Percentiles rank a stretch among this genome's conserved stretches.
Conservation (phyloP, 2,329 filamentous ascomycete genomes). For the Pseudogymnoascus verrucosus region DNA sequence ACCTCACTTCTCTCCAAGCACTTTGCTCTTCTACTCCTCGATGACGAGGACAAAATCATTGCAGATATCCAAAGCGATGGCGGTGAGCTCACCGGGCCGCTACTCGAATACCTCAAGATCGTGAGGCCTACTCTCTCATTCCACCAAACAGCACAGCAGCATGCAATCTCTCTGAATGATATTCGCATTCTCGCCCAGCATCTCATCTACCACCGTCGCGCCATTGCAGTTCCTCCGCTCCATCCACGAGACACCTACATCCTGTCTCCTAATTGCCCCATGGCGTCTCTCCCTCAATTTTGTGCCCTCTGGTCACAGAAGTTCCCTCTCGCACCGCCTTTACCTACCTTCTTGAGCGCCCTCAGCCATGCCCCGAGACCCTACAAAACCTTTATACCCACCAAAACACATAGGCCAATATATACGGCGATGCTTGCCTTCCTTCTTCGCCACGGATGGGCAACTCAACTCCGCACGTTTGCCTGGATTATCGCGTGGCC, state of each 20-base stretch:
- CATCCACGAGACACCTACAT: constrained; percentile 88
- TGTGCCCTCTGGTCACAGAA: constrained; percentile 63
- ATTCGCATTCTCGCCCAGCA: constrained; percentile 85
- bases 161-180: constrained; percentile 67
- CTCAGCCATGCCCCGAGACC: constrained; percentile 73
- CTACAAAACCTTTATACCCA: constrained; percentile 78
- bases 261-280: constrained; percentile 80
- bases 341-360: constrained; percentile 80
- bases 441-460: constrained; percentile 88
- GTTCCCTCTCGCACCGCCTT: constrained; percentile 74
- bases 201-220: constrained; percentile 92
- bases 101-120: constrained; percentile 74
- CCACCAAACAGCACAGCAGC: constrained; percentile 61
- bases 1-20: constrained; percentile 70
- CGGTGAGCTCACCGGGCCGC: constrained; percentile 65
- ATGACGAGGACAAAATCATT: constrained; percentile 67
- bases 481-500: constrained; percentile 79
- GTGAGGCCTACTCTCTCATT: constrained; percentile 63
- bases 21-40: constrained; percentile 76
- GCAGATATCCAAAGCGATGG: constrained; percentile 70
- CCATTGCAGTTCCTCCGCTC: constrained; percentile 82
- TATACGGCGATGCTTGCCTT: constrained; percentile 91
- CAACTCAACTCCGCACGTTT: constrained; percentile 86
- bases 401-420: constrained; percentile 74
- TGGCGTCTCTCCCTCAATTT: constrained; percentile 60